phyloP scores from a whole-genome alignment of 345 rosid species.

The Eucalyptus polyanthemos region DNA sequence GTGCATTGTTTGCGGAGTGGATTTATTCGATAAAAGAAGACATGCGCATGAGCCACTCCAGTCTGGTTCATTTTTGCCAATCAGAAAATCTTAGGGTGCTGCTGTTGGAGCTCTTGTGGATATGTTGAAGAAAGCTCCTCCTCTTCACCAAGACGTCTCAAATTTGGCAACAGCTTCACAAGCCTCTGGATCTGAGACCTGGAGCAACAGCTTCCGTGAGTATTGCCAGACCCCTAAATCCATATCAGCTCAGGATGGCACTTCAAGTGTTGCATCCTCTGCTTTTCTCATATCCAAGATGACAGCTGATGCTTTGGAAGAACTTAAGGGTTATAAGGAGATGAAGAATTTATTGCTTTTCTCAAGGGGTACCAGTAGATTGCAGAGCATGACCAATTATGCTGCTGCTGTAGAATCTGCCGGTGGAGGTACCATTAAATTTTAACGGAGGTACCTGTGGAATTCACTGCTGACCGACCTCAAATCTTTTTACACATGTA shows the following conservation, averaged over 20 bases:
- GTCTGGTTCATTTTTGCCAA: constrained; percentile 31
- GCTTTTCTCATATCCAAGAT: constrained; percentile 44
- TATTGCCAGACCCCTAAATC: constrained; percentile 2
- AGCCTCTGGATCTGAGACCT: constrained; percentile 11
- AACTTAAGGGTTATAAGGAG: constrained; percentile 57
- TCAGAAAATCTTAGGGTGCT: constrained; percentile 65
- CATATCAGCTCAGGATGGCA: constrained; percentile 4
- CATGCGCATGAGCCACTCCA: constrained; percentile 26
- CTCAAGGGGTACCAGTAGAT: constrained; percentile 12
- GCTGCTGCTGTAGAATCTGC: neutral
- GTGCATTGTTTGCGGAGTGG: constrained; percentile 19
- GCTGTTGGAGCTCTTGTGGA: constrained; percentile 79
- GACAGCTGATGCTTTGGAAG: constrained; percentile 80
- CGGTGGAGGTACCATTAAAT: neutral
- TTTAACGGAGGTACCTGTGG: neutral
- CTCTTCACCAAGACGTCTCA: constrained; percentile 55
- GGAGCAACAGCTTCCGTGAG: constrained; percentile 10
- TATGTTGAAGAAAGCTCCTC: constrained; percentile 84
- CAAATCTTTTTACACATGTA: neutral
- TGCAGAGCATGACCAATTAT: neutral
- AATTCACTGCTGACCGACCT: neutral
- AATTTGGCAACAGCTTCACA: constrained; percentile 11
- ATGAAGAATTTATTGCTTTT: constrained; percentile 45
- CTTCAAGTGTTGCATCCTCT: constrained; percentile 38
- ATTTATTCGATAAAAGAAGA: constrained; percentile 46